Base-by-base conservation (phyloP, 495 filamentous ascomycete genomes). In the Penicillium waksmanii region DNA sequence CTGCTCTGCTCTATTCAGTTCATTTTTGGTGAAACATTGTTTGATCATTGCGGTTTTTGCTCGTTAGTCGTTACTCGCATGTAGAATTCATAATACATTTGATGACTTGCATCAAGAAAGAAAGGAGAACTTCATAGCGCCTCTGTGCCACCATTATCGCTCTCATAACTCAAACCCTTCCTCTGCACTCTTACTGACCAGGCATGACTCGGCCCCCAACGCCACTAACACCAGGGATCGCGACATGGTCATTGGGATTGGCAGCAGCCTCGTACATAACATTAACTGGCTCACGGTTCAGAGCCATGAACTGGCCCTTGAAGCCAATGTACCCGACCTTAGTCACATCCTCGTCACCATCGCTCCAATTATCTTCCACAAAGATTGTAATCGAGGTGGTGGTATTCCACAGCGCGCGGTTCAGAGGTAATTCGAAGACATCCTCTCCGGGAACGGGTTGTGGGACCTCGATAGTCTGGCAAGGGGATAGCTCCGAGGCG, bases 241-340 rank as follows among this genome's bases (percentile, higher is more conserved):
- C 66, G 42, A 80, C 77, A 77, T 98, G 95, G 76, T 98, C 95
- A 55, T 72, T 82, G 15, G 94, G 94, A 65, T 97, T 97, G 33
- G 95, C 88, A 15, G 95, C 93, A 18, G 91, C 89, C 82, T 98
- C 95, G 72, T 98, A 98, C 49, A 96, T 62, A 62, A 97, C 89
- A 58, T 88, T 90, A 5, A 89, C 76, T 13, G 95, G 92, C 68
- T 96, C 93, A 46, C 89, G 82, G 18, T 87, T 92, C 65, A 96
- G 71, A 66, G 86, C 85, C 85, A 92, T 91, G 77, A 91, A 97
- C 66, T 96, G 89, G 33, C 95, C 95, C 73, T 90, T 92, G 78
- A 98, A 97, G 0, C 91, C 95, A 55, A 98, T 60, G 73, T 96
- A 98, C 47, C 80, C 85, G 2, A 98, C 72, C 36, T 87, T 80